Evolutionary conservation across 2,329 filamentous ascomycete species (phyloP).

Genomic region (Rhytidhysteron rufulum): DNA sequence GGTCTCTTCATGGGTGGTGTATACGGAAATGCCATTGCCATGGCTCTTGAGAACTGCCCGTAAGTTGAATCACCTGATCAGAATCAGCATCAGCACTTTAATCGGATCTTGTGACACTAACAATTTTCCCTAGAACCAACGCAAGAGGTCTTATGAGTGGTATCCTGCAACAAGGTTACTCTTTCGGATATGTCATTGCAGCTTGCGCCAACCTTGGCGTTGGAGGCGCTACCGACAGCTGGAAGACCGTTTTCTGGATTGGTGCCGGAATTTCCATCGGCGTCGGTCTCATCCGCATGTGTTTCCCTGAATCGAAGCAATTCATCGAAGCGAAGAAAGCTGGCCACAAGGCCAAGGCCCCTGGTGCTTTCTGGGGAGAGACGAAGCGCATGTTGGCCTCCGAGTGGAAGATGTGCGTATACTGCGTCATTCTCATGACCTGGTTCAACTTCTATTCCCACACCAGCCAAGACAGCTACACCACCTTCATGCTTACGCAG

Average conservation of each 20-base stretch:
- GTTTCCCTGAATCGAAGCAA: slow-evolving; percentile 71
- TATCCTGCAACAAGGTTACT: slow-evolving; percentile 78
- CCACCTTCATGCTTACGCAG: slow-evolving; percentile 71
- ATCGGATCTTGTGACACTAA: too few relatives aligned
- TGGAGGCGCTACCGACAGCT: slow-evolving; percentile 58
- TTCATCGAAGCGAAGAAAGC: slow-evolving; percentile 66
- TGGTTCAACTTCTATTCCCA: slow-evolving; percentile 65
- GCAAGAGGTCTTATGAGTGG: slow-evolving; percentile 78
- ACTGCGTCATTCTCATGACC: slow-evolving; percentile 75
- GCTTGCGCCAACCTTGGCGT: slow-evolving; percentile 72
- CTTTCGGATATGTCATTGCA: slow-evolving; percentile 74
- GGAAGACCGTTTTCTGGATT: slow-evolving; percentile 76
- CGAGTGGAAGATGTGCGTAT: slow-evolving; percentile 75
- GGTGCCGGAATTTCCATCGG: slow-evolving; percentile 64
- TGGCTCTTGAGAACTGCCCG: slow-evolving; percentile 72
- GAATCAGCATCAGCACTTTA: too few relatives aligned
- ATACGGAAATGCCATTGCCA: slow-evolving; percentile 74
- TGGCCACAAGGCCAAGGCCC: slow-evolving; percentile 48
- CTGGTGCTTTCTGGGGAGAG: slow-evolving; percentile 62
- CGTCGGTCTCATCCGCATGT: slow-evolving; percentile 63
- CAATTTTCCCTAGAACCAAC: slow-evolving; percentile 43
- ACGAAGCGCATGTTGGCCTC: slow-evolving; percentile 62
- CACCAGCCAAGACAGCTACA: slow-evolving; percentile 77
- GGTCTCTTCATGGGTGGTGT: slow-evolving; percentile 79
- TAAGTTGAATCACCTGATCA: slow-evolving; percentile 12